Percentiles rank a stretch among this genome's conserved stretches.
phyloP scores from a whole-genome alignment of 345 rosid genomes.

The Nasturtium officinale region DNA sequence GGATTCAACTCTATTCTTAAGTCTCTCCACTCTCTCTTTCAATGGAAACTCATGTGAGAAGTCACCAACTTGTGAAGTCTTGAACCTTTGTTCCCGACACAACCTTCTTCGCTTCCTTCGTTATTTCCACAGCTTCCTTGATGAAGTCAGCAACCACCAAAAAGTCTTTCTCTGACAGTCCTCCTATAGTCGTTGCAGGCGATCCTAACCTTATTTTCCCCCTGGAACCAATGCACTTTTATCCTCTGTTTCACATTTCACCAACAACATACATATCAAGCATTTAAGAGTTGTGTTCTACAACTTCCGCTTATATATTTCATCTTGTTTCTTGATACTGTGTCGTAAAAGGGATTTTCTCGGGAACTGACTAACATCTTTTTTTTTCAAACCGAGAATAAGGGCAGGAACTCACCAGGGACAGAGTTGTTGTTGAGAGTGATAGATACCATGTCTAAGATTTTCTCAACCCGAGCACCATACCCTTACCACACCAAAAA shows the following conservation, averaged over 20 bases:
- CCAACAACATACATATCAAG: background rate
- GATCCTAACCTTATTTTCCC: constrained; percentile 87
- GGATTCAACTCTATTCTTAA: constrained; percentile 63
- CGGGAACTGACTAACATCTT: background rate
- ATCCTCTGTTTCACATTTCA: constrained; percentile 55
- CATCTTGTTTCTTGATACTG: background rate
- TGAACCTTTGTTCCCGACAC: constrained; percentile 71
- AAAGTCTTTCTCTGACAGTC: constrained; percentile 73
- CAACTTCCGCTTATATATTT: background rate
- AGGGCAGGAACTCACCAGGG: constrained; percentile 56
- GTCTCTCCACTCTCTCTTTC: constrained; percentile 52
- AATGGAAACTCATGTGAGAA: constrained; percentile 59
- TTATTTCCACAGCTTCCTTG: constrained; percentile 75
- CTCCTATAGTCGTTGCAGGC: constrained; percentile 91
- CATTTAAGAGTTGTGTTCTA: background rate
- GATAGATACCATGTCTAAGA: constrained; percentile 90
- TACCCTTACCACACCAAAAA: constrained; percentile 61
- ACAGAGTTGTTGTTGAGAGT: constrained; percentile 95
- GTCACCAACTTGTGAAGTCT: constrained; percentile 67
- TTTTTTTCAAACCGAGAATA: background rate
- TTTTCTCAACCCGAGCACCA: constrained; percentile 92
- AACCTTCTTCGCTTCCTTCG: constrained; percentile 58
- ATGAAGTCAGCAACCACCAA: constrained; percentile 65
- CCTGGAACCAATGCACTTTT: constrained; percentile 89
- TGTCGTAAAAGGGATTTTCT: background rate